A percentile compares a stretch with the other conserved stretches of the same genome.
Conservation (phyloP, 768 basidiomycete species). For the Trametes sanguinea region DNA sequence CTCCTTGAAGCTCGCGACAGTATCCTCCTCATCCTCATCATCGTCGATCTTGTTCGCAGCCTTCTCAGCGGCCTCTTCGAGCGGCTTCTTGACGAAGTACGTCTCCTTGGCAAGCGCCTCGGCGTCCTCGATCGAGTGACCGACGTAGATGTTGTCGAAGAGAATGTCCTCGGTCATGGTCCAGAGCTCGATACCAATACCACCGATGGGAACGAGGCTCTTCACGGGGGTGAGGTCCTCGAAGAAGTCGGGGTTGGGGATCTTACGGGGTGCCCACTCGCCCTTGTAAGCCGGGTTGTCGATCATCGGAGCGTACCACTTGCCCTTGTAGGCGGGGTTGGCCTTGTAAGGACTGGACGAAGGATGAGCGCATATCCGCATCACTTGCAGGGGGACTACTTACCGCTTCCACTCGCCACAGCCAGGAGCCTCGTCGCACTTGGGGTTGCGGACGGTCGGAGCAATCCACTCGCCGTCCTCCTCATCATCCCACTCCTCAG, state of each 20-base stretch:
- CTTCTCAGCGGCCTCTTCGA: constrained; percentile 70
- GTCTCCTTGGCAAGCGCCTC: constrained; percentile 81
- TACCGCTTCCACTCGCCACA: constrained; percentile 95
- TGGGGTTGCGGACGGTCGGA: constrained; percentile 87
- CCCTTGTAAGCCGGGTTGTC: constrained; percentile 99
- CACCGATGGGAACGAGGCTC: constrained; percentile 85
- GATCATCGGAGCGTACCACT: constrained; percentile 93
- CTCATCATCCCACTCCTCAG: constrained; percentile 99
- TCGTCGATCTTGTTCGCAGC: constrained; percentile 44
- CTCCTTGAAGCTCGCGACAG: constrained; percentile 53
- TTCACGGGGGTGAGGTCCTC: constrained; percentile 85
- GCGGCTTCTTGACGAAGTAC: constrained; percentile 86
- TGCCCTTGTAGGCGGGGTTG: constrained; percentile 97
- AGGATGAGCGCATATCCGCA: not conserved
- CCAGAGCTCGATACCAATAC: constrained; percentile 98
- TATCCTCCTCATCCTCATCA: constrained; percentile 44
- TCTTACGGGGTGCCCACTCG: constrained; percentile 88
- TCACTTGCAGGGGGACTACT: constrained; percentile 2
- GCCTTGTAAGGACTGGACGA: constrained; percentile 71
- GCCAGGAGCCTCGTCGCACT: constrained; percentile 85
- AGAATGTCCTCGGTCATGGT: constrained; percentile 97
- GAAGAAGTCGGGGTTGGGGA: constrained; percentile 88
- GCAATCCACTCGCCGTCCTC: constrained; percentile 99
- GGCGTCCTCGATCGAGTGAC: constrained; percentile 86
- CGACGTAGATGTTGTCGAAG: constrained; percentile 93